Evolutionary conservation across 2,329 filamentous ascomycete species (phyloP).

Genomic region (Claviceps fusiformis): DNA sequence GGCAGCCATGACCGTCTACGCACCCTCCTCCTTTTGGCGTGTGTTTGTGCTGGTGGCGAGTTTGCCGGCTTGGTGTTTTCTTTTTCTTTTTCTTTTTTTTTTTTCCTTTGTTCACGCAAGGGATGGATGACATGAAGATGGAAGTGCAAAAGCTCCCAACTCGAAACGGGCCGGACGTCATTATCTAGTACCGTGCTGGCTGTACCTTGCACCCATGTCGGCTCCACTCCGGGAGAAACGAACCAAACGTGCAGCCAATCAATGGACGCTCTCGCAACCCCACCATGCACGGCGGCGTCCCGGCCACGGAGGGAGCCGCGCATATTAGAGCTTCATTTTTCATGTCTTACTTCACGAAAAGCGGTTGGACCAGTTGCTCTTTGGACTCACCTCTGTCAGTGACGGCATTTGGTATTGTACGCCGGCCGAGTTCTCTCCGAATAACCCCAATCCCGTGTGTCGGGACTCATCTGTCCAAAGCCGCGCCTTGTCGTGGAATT

Average conservation of each 20-base stretch:
- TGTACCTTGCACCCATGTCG: not conserved
- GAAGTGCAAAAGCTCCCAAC: not conserved
- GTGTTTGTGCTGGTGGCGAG: not conserved
- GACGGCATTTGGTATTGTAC: not conserved
- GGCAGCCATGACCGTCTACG: slow-evolving; percentile 31
- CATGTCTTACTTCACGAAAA: not conserved
- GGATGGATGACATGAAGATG: not conserved
- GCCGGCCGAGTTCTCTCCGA: not conserved
- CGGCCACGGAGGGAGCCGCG: not conserved
- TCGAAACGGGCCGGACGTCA: not conserved
- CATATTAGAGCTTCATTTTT: not conserved
- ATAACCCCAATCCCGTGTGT: not conserved
- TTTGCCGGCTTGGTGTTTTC: not conserved
- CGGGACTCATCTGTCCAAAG: not conserved
- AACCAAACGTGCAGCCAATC: not conserved
- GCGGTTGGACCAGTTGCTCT: not conserved
- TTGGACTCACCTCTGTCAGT: not conserved
- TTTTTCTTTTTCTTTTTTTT: not conserved
- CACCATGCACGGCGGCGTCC: slow-evolving; percentile 1
- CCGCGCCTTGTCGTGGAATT: not conserved
- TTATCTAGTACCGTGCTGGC: not conserved
- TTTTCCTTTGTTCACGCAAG: not conserved
- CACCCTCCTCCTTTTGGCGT: not conserved
- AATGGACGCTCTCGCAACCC: slow-evolving; percentile 8
- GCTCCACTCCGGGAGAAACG: not conserved